Evolutionary conservation across 805 yeast species (phyloP).

Genomic region (Kodamaea neixiangensis): DNA sequence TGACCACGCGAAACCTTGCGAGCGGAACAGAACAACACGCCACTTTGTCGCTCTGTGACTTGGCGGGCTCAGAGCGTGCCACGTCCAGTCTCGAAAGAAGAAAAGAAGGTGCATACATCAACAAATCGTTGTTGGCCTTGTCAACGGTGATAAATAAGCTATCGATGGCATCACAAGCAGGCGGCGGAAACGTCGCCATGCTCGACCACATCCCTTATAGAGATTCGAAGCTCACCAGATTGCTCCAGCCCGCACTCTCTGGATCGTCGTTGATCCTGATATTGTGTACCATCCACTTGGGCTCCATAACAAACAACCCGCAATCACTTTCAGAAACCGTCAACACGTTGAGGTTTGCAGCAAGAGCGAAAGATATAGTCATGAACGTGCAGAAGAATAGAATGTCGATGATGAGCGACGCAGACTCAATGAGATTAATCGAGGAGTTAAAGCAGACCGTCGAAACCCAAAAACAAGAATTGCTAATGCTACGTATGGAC

Average conservation of each 20-base stretch:
- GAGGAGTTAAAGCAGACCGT: conserved; percentile 59
- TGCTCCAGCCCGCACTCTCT: conserved; percentile 88
- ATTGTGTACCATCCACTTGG: conserved; percentile 81
- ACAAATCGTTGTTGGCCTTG: conserved; percentile 84
- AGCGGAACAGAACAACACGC: conserved; percentile 48
- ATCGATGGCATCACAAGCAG: conserved; percentile 36
- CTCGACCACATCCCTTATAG: conserved; percentile 83
- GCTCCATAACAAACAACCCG: conserved; percentile 35
- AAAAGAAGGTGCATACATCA: conserved; percentile 91
- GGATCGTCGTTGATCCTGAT: conserved; percentile 85
- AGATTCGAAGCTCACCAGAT: conserved; percentile 87
- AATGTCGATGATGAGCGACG: conserved; percentile 37
- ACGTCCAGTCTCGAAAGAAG: conserved; percentile 73
- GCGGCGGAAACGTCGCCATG: conserved; percentile 21
- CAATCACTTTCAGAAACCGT: conserved; percentile 72
- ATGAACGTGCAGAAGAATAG: conserved; percentile 63
- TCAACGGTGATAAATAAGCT: conserved; percentile 90
- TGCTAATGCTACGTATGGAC: conserved; percentile 35
- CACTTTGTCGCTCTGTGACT: conserved; percentile 83
- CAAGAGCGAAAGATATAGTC: conserved; percentile 85
- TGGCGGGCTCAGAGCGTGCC: conserved; percentile 93
- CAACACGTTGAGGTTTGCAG: conserved; percentile 88
- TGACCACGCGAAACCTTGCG: conserved; percentile 46
- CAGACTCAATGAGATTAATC: conserved; percentile 43
- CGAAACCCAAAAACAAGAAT: conserved; percentile 60